Base-by-base conservation (phyloP, 2,329 filamentous ascomycete genomes). In the Stagonosporopsis cucurbitacearum region DNA sequence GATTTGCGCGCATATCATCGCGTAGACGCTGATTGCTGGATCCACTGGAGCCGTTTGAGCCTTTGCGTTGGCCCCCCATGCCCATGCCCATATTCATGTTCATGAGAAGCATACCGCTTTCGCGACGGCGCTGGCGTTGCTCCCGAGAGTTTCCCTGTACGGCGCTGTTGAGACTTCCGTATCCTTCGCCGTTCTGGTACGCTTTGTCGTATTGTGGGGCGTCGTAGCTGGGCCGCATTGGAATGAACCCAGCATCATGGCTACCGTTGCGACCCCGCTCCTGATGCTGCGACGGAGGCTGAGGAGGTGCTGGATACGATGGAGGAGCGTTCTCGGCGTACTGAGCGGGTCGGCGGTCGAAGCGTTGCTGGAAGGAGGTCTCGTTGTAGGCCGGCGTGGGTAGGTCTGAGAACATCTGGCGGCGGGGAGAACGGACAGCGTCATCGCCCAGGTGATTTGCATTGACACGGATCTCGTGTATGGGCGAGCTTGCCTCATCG, bases 351-450 rank as follows among this genome's bases (percentile, higher is more conserved):
- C 62, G 64, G 32, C 66, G 62, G 35, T 72, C 66, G 43, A 68
- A 66, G 23, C 59, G 62, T 26, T 66, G 64, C 41, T 63, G 68
- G 68, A 86, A 84, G 9, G 78, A 79, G 9, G 80, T 82, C 62
- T 87, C 84, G 53, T 84, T 82, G 67, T 87, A 87, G 2, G 81
- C 81, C 28, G 86, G 86, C 0, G 86, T 88, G 6, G 86, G 84
- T n/a, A 88, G 75, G 60, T 89, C 85, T 2, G 84, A 82, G 69
- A 88, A 88, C 78, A 87, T 86, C 67, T 88, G 87, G 57, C 82
- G 83, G 22, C 85, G 81, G 19, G 87, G 86, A 39, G 85, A 88
- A 39, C 86, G 83, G 44, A 88, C 82, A 58, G 86, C 84, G 50
- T 86, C 84, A 12, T 85, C 77, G 0, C 77, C 77, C 7, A 82